phyloP scores from a whole-genome alignment of 2,329 filamentous ascomycete species.

The Paracorniculantispora psalliotae region DNA sequence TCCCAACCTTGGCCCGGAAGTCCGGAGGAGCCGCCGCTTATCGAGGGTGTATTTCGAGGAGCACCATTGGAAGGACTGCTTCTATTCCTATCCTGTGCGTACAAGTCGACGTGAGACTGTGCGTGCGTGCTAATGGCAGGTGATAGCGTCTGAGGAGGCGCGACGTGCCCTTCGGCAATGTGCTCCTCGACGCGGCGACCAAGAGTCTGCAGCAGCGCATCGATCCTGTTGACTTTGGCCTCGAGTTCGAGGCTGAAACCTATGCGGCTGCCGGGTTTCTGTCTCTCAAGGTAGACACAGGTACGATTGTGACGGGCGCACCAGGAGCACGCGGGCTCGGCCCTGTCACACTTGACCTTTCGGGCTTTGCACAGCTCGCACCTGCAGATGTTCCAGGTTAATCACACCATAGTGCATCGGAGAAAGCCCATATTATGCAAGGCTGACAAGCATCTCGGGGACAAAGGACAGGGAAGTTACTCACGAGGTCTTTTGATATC shows the following conservation, averaged over 20 bases:
- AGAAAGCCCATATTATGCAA: not conserved
- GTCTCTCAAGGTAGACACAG: slow-evolving; percentile 66
- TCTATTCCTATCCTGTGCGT: slow-evolving; percentile 19
- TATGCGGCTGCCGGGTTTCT: slow-evolving; percentile 61
- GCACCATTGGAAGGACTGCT: slow-evolving; percentile 18
- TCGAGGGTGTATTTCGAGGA: not conserved
- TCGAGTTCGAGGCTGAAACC: slow-evolving; percentile 59
- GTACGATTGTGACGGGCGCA: slow-evolving; percentile 61
- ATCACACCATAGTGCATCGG: not conserved
- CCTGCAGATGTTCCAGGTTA: slow-evolving; percentile 20
- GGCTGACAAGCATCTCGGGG: not conserved
- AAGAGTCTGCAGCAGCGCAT: slow-evolving; percentile 38
- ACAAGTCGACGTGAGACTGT: slow-evolving; percentile 25
- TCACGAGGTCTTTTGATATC: slow-evolving; percentile 40
- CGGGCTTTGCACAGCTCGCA: slow-evolving; percentile 42
- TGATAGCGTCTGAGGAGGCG: slow-evolving; percentile 22
- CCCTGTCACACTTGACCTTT: slow-evolving; percentile 46
- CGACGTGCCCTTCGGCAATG: slow-evolving; percentile 30
- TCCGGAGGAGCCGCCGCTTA: slow-evolving; percentile 11
- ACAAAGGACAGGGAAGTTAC: slow-evolving; percentile 15
- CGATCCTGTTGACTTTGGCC: slow-evolving; percentile 49
- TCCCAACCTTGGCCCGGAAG: slow-evolving; percentile 4
- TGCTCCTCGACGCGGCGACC: slow-evolving; percentile 40
- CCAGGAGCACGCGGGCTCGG: slow-evolving; percentile 63
- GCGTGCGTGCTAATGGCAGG: slow-evolving; percentile 34